Percentiles rank a stretch among this genome's conserved stretches.
Conservation (phyloP, 2,329 filamentous ascomycete species). For the Claviceps spartinae region DNA sequence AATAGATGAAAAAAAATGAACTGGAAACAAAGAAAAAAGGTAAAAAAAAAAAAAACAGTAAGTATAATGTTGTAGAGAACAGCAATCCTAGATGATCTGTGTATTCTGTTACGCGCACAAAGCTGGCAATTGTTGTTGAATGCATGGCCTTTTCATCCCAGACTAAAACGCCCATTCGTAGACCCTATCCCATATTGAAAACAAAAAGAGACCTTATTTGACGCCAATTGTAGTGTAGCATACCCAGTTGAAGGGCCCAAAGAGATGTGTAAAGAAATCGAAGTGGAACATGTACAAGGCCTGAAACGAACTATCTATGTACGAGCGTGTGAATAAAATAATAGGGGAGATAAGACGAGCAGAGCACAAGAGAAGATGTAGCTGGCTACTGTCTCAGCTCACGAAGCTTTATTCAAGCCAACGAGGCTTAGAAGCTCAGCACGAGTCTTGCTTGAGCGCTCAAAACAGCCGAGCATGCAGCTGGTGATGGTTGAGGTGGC, state of each 20-base stretch:
- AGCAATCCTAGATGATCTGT: not conserved
- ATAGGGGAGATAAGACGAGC: not conserved
- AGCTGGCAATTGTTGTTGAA: conserved; percentile 14
- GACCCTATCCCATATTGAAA: too few species aligned
- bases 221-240: too few species aligned
- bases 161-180: not conserved
- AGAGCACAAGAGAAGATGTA: not conserved
- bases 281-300: too few species aligned
- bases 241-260: too few species aligned
- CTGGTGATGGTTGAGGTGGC: conserved; percentile 80
- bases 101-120: not conserved
- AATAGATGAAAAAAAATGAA: too few species aligned
- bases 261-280: too few species aligned
- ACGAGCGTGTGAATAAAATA: not conserved
- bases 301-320: not conserved
- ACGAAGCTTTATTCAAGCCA: conserved; percentile 35
- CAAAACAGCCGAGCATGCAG: conserved; percentile 94
- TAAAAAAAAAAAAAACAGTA: not conserved
- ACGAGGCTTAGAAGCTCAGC: conserved; percentile 87
- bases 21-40: not conserved
- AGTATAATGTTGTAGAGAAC: too few species aligned
- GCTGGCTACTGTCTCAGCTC: not conserved
- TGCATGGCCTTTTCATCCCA: conserved; percentile 11
- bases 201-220: too few species aligned
- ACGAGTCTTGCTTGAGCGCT: conserved; percentile 80